Evolutionary conservation across 2,329 filamentous ascomycete genomes (phyloP).

Genomic region (Ophiostoma sp.): DNA sequence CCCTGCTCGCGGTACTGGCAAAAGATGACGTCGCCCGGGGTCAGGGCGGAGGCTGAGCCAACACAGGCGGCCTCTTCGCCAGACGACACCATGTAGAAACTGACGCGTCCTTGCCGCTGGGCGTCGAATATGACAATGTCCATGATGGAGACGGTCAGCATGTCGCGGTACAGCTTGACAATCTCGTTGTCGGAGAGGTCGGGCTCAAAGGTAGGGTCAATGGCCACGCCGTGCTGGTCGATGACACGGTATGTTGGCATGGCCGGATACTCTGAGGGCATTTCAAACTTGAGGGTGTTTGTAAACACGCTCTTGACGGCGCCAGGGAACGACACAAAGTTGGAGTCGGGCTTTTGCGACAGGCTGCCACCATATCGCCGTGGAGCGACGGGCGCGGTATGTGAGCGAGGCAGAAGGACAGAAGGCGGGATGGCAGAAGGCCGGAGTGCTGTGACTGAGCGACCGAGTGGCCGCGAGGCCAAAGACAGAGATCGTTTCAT

Average conservation of each 20-base stretch:
- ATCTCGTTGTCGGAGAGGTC: constrained; percentile 63
- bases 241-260: constrained; percentile 90
- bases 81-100: constrained; percentile 96
- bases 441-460: background rate
- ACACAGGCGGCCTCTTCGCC: constrained; percentile 93
- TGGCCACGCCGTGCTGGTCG: constrained; percentile 77
- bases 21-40: constrained; percentile 84
- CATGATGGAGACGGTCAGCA: constrained; percentile 74
- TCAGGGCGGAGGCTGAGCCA: constrained; percentile 76
- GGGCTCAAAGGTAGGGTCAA: constrained; percentile 65
- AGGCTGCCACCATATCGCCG: constrained; percentile 42
- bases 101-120: constrained; percentile 85
- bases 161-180: constrained; percentile 58
- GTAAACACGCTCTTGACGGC: constrained; percentile 93
- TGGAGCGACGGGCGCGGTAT: no score
- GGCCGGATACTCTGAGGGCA: constrained; percentile 64
- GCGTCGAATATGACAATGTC: constrained; percentile 98
- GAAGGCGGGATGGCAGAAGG: background rate
- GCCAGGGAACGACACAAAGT: constrained; percentile 74
- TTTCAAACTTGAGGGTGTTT: constrained; percentile 68
- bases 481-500: constrained; percentile 16
- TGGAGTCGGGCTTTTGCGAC: constrained; percentile 52
- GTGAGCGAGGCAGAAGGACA: background rate
- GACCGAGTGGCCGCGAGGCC: background rate
- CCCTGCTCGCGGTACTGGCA: constrained; percentile 93